Evolutionary conservation across 371 early-diverging fungal species (phyloP), one percentile per base, ranked within the genome.

Genomic region (Mycotypha africana): DNA sequence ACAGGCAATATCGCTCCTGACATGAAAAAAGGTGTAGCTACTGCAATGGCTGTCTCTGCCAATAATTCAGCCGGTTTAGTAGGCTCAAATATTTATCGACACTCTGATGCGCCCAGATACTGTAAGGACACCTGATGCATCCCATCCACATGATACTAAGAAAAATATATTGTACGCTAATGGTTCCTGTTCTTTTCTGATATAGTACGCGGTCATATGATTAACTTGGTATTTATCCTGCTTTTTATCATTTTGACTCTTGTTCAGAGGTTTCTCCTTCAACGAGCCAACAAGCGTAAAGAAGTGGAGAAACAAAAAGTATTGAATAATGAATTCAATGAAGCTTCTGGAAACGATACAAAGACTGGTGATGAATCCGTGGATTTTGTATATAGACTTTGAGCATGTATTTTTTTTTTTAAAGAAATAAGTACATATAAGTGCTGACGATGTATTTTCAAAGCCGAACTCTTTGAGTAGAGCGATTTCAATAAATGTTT

Each of bases 41-140:
- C 72, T 16, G 72, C 72, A 2, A 72, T 72, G 72, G 72, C 68
- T 10, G 72, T 72, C 0, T 62, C 61, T 21, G 72, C 72, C 2
- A 72, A 72, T 33, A 72, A 72, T 41, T 57, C 72, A 1, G 65
- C 72, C 15, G 72, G 70, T 32, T 40, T 72, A n/a, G 22, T 72
- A 7, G 72, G 72, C 6, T 65, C 68, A 1, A 68, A 72, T 47
- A 68, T 72, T 23, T 72, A 72, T 42, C 51, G 68, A n/a, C 52
- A 53, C 9, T 62, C 66, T 21, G 72, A 72, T 53, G 63, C 72
- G 4, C 72, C 72, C 11, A 49, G 68, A 22, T 72, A 72, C 31
- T 16, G 70, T 61, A 58, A 60, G 56, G n/a, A n/a, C n/a, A n/a
- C n/a, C n/a, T n/a, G n/a, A n/a, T n/a, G n/a, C n/a, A n/a, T n/a